Evolutionary conservation across 345 rosid species (phyloP).

Genomic region (Eucalyptus sideroxylon): DNA sequence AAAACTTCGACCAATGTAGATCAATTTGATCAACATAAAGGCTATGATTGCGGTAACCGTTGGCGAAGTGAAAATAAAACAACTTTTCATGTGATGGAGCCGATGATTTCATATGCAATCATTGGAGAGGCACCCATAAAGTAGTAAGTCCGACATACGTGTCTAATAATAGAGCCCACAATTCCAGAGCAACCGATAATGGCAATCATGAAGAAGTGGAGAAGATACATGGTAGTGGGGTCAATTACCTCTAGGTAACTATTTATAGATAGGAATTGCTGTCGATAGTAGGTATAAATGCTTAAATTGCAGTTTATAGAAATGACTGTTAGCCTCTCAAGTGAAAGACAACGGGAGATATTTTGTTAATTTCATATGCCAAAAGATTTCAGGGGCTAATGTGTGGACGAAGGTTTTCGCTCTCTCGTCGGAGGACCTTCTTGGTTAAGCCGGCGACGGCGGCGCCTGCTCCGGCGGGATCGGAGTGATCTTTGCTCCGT

Average conservation of each 20-base stretch:
- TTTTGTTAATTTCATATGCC: too few species aligned
- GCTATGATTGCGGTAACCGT: not conserved
- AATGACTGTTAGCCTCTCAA: too few species aligned
- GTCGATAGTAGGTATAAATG: not conserved
- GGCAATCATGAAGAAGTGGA: not conserved
- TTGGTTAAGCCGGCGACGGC: too few species aligned
- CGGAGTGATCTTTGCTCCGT: too few species aligned
- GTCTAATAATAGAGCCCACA: not conserved
- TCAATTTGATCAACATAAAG: not conserved
- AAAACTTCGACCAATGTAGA: not conserved
- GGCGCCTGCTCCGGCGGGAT: too few species aligned
- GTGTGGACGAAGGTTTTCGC: too few species aligned
- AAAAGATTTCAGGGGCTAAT: too few species aligned
- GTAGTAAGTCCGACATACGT: not conserved
- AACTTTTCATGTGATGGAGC: not conserved
- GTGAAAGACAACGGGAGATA: too few species aligned
- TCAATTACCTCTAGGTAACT: not conserved
- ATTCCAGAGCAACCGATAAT: not conserved
- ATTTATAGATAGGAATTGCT: not conserved
- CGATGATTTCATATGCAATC: not conserved
- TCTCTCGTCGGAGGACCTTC: too few species aligned
- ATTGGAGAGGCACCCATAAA: not conserved
- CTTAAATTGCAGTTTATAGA: not conserved
- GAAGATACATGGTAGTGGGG: not conserved
- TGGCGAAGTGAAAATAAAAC: not conserved